Percentiles rank a stretch among this genome's conserved stretches.
These are phyloP conservation scores for Penicillium thymicola DNA, from an alignment of 2,329 filamentous ascomycete genomes.

Conservation along the genomic window DNA sequence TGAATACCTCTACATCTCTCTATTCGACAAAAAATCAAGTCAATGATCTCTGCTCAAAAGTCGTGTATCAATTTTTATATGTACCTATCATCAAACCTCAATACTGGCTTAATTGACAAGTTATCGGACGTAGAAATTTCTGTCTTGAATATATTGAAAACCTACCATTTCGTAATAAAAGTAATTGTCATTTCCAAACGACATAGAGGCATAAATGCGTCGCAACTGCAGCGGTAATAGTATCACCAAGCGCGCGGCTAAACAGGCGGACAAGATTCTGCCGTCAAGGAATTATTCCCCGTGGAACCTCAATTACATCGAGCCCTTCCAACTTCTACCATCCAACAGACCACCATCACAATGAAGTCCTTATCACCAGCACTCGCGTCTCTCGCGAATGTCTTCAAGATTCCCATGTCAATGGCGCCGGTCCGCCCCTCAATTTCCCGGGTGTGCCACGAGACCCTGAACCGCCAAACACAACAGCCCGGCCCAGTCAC, in stretches of 20 bases:
- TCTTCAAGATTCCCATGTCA: slow-evolving; percentile 44
- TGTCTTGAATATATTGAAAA: too few relatives aligned
- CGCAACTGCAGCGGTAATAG: not conserved
- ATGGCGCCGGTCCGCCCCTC: slow-evolving; percentile 29
- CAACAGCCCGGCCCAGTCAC: slow-evolving; percentile 21
- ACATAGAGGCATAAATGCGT: not conserved
- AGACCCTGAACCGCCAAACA: slow-evolving; percentile 20
- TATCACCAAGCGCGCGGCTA: slow-evolving; percentile 24
- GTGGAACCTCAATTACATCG: slow-evolving; percentile 14
- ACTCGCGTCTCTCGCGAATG: slow-evolving; percentile 45
- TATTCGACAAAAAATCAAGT: not conserved
- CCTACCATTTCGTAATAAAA: too few relatives aligned
- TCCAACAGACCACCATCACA: slow-evolving; percentile 20
- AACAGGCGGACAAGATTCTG: slow-evolving; percentile 23
- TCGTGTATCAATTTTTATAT: not conserved
- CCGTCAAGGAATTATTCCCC: slow-evolving; percentile 26
- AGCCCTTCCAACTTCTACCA: slow-evolving; percentile 16
- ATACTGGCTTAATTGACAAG: not conserved
- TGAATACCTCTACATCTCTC: not conserved
- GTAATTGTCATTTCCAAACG: too few relatives aligned
- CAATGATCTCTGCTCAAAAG: not conserved
- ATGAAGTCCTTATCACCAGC: slow-evolving; percentile 40
- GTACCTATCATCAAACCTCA: not conserved
- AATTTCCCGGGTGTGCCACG: slow-evolving; percentile 22
- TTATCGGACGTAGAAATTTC: not conserved